These are phyloP conservation scores for Aspergillus incahuasiensis DNA, from an alignment of 495 filamentous ascomycete species.

Conservation along the genomic window DNA sequence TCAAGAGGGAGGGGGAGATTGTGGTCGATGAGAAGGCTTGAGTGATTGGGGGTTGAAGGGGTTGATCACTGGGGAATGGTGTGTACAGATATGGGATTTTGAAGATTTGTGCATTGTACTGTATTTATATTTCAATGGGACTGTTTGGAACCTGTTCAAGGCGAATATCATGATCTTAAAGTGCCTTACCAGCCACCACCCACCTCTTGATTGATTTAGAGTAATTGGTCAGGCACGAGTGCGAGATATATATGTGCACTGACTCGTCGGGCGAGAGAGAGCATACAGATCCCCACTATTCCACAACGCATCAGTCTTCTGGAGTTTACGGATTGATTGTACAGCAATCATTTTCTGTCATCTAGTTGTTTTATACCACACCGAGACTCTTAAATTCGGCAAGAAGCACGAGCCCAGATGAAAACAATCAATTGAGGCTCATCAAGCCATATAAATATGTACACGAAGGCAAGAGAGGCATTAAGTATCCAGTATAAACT, in stretches of 20 bases:
- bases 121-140: conserved; percentile 8
- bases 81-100: background rate
- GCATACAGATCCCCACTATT: too few relatives aligned
- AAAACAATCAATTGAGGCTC: background rate
- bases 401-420: background rate
- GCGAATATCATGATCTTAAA: too few relatives aligned
- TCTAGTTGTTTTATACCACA: too few relatives aligned
- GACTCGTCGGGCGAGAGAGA: too few relatives aligned
- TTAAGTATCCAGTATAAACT: conserved; percentile 18
- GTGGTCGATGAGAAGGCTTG: conserved; percentile 26
- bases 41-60: background rate
- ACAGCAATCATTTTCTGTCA: too few relatives aligned
- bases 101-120: background rate
- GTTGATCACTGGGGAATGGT: background rate
- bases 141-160: too few relatives aligned
- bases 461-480: background rate
- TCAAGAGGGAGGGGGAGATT: conserved; percentile 41
- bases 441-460: background rate
- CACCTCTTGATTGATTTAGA: too few relatives aligned
- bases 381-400: background rate
- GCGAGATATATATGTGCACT: too few relatives aligned
- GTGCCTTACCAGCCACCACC: too few relatives aligned
- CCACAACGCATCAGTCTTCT: too few relatives aligned
- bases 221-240: too few relatives aligned
- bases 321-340: too few relatives aligned